Evolutionary conservation across 139 green algal genomes (phyloP), one percentile per base, ranked within the genome.

Genomic region (Bryopsis sp.): DNA sequence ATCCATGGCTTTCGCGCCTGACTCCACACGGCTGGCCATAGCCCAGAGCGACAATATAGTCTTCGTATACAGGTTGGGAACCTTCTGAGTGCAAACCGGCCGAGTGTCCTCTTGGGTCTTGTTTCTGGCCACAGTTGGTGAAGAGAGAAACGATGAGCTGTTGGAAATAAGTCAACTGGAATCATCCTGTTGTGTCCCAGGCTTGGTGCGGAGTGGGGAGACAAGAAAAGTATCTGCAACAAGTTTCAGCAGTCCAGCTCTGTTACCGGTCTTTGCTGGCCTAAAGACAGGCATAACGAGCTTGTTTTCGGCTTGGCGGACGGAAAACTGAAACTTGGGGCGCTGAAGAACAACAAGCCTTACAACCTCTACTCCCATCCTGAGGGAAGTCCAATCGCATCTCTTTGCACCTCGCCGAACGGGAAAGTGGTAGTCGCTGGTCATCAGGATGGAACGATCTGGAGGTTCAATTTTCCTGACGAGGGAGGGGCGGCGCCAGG

Each of bases 191-290:
- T 28, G 8, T 67, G 7, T 22, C 35, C 6, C 75, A 81, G 76
- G 47, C 69, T 89, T 8, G 81, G 82, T 3, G 39, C 75, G 2
- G 76, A 85, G 2, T 93, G 87, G 80, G 76, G 68, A 1, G 87
- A 92, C 26, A 94, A 92, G 73, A 95, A 95, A 78, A 82, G 65
- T 50, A 92, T 95, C 48, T 94, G 89, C 81, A 94, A 94, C 81
- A 93, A 94, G 69, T 95, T 92, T 59, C 62, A 74, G 43, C 76
- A 87, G 58, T 60, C 64, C 26, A 62, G 39, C 7, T 36, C 85
- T 29, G 68, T 92, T 3, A 91, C 86, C 2, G 78, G 72, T 67
- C 48, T 94, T 24, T 73, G 70, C 4, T 95, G 89, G 89, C 84
- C 84, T 2, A 37, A 46, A 1, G 72, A 48, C 47, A 69, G 72